Conservation (phyloP, 441 rosid species). For the Jatropha multifida region DNA sequence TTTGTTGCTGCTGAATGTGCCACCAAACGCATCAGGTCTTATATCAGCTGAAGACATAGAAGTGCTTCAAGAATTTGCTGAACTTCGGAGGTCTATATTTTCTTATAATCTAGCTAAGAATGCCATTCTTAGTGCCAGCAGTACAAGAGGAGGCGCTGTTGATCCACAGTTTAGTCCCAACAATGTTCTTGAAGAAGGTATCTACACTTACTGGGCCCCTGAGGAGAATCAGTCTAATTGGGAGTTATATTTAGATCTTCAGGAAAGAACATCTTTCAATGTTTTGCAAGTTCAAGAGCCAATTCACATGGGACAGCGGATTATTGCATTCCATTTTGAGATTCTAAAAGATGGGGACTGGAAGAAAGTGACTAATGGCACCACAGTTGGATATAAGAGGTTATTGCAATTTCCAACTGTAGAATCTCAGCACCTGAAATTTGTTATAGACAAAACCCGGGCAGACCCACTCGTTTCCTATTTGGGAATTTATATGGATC, state of each 20-base stretch:
- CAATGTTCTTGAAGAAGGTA: slow-evolving; percentile 62
- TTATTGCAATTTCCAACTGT: slow-evolving; percentile 54
- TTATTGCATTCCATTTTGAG: slow-evolving; percentile 58
- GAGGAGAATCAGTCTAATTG: slow-evolving; percentile 50
- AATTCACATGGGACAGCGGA: slow-evolving; percentile 86
- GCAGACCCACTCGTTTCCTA: slow-evolving; percentile 72
- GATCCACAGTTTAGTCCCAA: slow-evolving; percentile 32
- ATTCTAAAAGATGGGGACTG: slow-evolving; percentile 40
- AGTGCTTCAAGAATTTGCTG: slow-evolving; percentile 64
- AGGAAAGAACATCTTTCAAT: slow-evolving; percentile 55
- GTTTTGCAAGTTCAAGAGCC: slow-evolving; percentile 77
- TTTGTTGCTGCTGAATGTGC: slow-evolving; percentile 67
- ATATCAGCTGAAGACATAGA: slow-evolving; percentile 63
- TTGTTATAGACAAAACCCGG: slow-evolving; percentile 60
- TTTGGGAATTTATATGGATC: slow-evolving; percentile 64
- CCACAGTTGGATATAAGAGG: slow-evolving; percentile 76
- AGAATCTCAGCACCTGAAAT: slow-evolving; percentile 47
- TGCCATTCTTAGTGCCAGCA: slow-evolving; percentile 49
- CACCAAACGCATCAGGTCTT: slow-evolving; percentile 77
- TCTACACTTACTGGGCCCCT: slow-evolving; percentile 82
- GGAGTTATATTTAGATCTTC: slow-evolving; percentile 52
- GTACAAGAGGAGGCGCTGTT: slow-evolving; percentile 45
- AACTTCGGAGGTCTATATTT: slow-evolving; percentile 55
- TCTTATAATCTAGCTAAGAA: slow-evolving; percentile 51
- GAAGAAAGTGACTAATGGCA: slow-evolving; percentile 54